Evolutionary conservation across 495 filamentous ascomycete genomes (phyloP), one percentile per base, ranked within the genome.

Genomic region (Margaritispora aquatica): DNA sequence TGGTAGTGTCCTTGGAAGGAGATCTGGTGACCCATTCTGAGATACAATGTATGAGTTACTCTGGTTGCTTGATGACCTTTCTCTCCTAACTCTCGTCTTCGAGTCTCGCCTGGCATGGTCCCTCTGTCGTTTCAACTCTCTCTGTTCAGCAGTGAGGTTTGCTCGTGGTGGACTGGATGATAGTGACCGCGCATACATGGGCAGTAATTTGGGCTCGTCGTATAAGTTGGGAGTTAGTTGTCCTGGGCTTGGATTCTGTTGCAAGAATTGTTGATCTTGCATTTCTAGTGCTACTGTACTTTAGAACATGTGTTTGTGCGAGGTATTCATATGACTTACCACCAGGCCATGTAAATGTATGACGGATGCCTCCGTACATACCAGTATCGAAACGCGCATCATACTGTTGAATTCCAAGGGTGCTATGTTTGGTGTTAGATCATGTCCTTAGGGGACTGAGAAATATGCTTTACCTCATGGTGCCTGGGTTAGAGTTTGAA

Each of bases 321-420:
- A 1, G 7, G 2, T 27, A 17, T 51, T 47, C 19, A 1, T 49
- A 13, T n/a, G 36, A 62, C 62, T 59, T 38, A 68, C 62, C 38
- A 44, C 38, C 49, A 50, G 66, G 66, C 66, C 66, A 68, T 20
- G 62, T 68, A 52, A 61, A 63, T 21, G 59, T 60, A 29, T 64
- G 62, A 44, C 66, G 59, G 20, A 64, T 54, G 21, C 53, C 57
- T 38, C 24, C 55, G 9, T 65, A 53, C 41, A 64, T 58, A 23
- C 56, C 46, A 13, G 54, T 51, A 36, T 68, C 60, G 26, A 68
- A 65, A 7, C 60, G 56, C 26, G 38, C 27, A 56, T 68, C 63
- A 58, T 68, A 68, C 26, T 63, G 62, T 46, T 68, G 66, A 48
- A 68, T 61, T 20, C 66, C 66, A n/a, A 68, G 34, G 22, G 63